Evolutionary conservation across 202 grass and related monocot genomes (phyloP).

Genomic region (Schoenoplectus triqueter): DNA sequence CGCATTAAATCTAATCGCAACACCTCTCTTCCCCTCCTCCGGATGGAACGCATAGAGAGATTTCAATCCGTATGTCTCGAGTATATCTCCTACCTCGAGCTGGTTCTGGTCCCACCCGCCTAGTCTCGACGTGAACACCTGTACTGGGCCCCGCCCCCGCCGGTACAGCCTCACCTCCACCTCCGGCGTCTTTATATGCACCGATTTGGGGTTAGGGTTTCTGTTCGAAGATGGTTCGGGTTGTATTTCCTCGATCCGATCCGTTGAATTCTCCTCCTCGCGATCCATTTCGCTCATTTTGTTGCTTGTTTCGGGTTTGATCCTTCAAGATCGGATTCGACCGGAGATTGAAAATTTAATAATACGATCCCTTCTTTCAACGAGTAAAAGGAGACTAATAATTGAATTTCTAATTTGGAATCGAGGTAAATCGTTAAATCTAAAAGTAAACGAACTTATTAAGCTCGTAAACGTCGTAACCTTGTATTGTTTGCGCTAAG

Average conservation of each 20-base stretch:
- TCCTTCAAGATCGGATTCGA: conserved; percentile 9
- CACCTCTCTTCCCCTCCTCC: conserved; percentile 55
- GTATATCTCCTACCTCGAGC: conserved; percentile 86
- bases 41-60: conserved; percentile 72
- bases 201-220: conserved; percentile 53
- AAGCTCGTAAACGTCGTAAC: too few species aligned
- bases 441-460: not conserved
- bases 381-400: not conserved
- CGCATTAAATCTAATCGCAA: conserved; percentile 74
- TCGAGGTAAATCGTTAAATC: not conserved
- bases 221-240: conserved; percentile 17
- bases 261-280: conserved; percentile 20
- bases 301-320: not conserved
- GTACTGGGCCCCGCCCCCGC: conserved; percentile 61
- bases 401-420: not conserved
- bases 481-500: too few species aligned
- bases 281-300: conserved; percentile 12
- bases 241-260: conserved; percentile 55
- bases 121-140: conserved; percentile 65
- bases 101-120: conserved; percentile 88
- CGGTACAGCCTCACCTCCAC: conserved; percentile 82
- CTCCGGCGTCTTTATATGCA: conserved; percentile 56
- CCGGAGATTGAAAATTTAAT: not conserved
- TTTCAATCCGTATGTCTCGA: conserved; percentile 86
- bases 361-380: not conserved